phyloP scores from a whole-genome alignment of 225 moss, liverwort and hornwort genomes.

The Physcomitrellopsis africana region DNA sequence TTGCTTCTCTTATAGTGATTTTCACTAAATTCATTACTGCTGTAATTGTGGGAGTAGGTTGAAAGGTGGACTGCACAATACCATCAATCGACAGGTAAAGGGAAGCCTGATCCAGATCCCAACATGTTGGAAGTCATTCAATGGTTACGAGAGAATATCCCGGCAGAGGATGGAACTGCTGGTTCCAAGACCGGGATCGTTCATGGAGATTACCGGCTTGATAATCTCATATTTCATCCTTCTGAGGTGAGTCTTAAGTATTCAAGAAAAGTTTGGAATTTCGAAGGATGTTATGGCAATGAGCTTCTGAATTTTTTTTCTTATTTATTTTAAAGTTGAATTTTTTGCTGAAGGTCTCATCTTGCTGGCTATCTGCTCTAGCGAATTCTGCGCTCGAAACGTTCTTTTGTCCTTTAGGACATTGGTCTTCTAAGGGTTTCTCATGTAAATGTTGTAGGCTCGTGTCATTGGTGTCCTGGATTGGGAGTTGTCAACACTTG shows the following conservation, averaged over 20 bases:
- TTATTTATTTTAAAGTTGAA: too few relatives aligned
- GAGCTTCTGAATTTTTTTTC: not conserved
- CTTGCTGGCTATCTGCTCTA: conserved; percentile 20
- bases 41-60: conserved; percentile 58
- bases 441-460: conserved; percentile 51
- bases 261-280: not conserved
- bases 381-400: conserved; percentile 3
- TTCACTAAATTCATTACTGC: conserved; percentile 23
- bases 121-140: conserved; percentile 72
- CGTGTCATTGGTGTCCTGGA: conserved; percentile 90
- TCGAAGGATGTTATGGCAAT: conserved; percentile 9
- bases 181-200: conserved; percentile 77
- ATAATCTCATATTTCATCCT: conserved; percentile 91
- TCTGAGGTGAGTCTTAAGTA: conserved; percentile 58
- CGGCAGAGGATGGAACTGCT: conserved; percentile 71
- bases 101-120: conserved; percentile 81
- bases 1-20: not conserved
- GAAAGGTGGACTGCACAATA: conserved; percentile 96
- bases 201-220: conserved; percentile 93
- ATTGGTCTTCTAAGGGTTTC: conserved; percentile 8
- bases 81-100: conserved; percentile 73
- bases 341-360: not conserved
- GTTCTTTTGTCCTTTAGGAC: conserved; percentile 3
- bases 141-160: conserved; percentile 83
- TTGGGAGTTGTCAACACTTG: conserved; percentile 97